Conservation (phyloP, 1,284 basidiomycete genomes). For the Rhodotorula sp. region DNA sequence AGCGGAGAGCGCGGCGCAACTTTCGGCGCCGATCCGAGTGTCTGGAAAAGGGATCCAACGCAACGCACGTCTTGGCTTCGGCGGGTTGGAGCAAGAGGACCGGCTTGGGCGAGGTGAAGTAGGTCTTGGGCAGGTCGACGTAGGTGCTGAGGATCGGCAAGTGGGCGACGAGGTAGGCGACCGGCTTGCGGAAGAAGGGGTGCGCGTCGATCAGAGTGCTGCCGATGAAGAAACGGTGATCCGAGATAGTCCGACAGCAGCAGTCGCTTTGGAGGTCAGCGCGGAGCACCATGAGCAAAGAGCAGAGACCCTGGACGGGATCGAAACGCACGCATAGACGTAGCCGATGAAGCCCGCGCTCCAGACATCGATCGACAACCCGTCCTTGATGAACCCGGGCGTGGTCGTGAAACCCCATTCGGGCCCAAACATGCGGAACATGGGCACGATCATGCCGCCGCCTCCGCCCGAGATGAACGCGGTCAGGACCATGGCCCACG, state of each 20-base stretch:
- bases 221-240: not conserved
- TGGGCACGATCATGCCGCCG: slow-evolving; percentile 38
- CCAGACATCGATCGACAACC: slow-evolving; percentile 37
- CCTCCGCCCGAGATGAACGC: slow-evolving; percentile 39
- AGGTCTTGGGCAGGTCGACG: slow-evolving; percentile 36
- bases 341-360: slow-evolving; percentile 40
- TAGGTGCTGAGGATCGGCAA: slow-evolving; percentile 19
- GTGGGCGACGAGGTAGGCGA: slow-evolving; percentile 24
- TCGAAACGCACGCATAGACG: slow-evolving; percentile 37
- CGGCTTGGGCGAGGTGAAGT: slow-evolving; percentile 17
- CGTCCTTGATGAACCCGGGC: slow-evolving; percentile 34
- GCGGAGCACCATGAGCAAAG: too few species aligned
- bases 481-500: slow-evolving; percentile 40
- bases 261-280: not conserved
- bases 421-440: slow-evolving; percentile 32
- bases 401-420: slow-evolving; percentile 38
- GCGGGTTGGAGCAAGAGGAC: slow-evolving; percentile 23
- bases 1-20: not conserved
- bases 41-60: not conserved
- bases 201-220: slow-evolving; percentile 43
- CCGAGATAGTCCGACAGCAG: not conserved
- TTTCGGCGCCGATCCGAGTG: too few species aligned
- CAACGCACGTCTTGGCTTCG: slow-evolving; percentile 39
- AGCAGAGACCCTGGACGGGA: not conserved
- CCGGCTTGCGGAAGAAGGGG: slow-evolving; percentile 37